A percentile compares a stretch with the other conserved stretches of the same genome.
Conservation (phyloP, 2,329 filamentous ascomycete genomes). For the Ilyonectria destructans region DNA sequence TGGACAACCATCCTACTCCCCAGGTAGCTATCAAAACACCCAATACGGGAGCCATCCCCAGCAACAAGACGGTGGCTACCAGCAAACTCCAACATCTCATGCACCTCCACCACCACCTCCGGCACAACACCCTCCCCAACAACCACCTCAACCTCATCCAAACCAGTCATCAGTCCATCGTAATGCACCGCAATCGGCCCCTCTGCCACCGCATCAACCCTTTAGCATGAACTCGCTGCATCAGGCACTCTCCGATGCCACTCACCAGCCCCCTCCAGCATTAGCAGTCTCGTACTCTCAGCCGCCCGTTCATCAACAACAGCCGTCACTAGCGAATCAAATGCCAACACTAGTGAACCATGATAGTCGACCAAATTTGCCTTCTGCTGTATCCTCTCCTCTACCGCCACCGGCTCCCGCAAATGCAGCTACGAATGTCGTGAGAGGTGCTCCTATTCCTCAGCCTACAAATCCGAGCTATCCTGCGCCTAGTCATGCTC, state of each 20-base stretch:
- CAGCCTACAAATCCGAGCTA: not conserved
- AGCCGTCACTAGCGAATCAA: not conserved
- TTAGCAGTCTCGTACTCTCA: not conserved
- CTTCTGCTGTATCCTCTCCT: not conserved
- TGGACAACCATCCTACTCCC: not conserved
- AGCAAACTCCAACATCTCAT: not conserved
- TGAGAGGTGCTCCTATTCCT: not conserved
- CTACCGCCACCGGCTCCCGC: not conserved
- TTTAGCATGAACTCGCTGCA: slow-evolving; percentile 23
- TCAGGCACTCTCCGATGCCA: slow-evolving; percentile 5
- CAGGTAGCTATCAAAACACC: not conserved
- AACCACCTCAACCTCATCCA: not conserved
- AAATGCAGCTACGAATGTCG: not conserved
- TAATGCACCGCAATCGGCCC: not conserved
- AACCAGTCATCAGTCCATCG: not conserved
- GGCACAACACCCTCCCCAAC: not conserved
- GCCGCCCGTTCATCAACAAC: not conserved
- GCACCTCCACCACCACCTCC: too few relatives aligned
- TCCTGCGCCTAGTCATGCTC: not conserved
- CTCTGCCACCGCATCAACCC: slow-evolving; percentile 1
- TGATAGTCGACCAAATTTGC: not conserved
- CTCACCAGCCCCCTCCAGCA: not conserved
- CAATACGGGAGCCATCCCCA: not conserved
- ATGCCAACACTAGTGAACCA: not conserved
- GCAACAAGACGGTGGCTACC: not conserved